A percentile compares a stretch with the other conserved stretches of the same genome.
phyloP scores from a whole-genome alignment of 257 asterid genomes.

The Petrea volubilis region DNA sequence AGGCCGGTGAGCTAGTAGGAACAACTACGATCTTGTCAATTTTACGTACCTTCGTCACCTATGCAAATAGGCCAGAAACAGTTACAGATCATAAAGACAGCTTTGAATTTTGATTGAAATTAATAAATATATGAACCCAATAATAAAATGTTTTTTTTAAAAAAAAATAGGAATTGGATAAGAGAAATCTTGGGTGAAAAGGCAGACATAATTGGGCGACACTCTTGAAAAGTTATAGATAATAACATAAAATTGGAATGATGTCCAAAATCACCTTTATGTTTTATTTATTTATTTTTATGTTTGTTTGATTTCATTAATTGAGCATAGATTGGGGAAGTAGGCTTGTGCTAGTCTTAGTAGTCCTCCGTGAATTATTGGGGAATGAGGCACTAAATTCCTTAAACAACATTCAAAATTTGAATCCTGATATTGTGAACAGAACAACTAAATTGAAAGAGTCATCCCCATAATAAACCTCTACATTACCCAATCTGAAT shows the following conservation, averaged over 20 bases:
- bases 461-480: no score
- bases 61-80: no score
- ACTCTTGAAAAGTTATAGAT: not conserved
- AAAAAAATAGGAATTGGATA: not conserved
- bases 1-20: no score
- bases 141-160: not conserved
- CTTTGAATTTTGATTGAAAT: not conserved
- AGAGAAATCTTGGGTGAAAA: not conserved
- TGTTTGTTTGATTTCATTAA: not conserved
- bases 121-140: not conserved
- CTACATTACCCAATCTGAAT: no score
- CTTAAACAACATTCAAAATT: no score
- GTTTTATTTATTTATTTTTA: not conserved
- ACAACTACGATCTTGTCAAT: no score
- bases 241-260: conserved; percentile 18
- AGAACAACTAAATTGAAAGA: no score
- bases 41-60: no score
- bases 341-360: no score
- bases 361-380: no score
- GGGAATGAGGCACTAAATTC: no score
- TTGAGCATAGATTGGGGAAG: not conserved
- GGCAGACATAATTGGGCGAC: not conserved
- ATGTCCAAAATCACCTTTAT: conserved; percentile 1
- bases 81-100: not conserved
- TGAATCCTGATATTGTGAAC: no score